Conservation (phyloP, 257 asterid genomes). For the Forsythia viridissima region DNA sequence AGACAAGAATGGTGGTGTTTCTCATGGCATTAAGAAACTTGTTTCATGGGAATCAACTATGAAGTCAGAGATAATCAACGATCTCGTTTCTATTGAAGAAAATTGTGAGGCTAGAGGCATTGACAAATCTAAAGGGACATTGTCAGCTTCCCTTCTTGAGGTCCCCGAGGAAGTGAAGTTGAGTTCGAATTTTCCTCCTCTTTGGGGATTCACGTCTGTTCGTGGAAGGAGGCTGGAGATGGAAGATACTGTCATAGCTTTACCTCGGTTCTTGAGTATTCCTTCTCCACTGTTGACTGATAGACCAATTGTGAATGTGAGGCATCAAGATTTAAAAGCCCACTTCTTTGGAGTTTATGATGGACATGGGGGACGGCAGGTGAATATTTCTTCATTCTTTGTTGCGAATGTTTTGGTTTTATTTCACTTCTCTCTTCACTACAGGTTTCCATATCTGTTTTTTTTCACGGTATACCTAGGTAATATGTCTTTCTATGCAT, state of each 20-base stretch:
- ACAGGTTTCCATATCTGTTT: neutral
- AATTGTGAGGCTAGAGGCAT: conserved; percentile 24
- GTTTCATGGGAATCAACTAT: conserved; percentile 37
- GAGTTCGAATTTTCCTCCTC: conserved; percentile 44
- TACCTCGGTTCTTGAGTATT: conserved; percentile 57
- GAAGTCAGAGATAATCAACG: conserved; percentile 39
- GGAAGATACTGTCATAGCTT: conserved; percentile 74
- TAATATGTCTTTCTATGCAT: conserved; percentile 14
- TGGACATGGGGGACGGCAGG: conserved; percentile 96
- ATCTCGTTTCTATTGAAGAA: conserved; percentile 27
- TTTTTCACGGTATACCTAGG: neutral
- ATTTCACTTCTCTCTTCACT: neutral
- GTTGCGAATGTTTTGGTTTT: neutral
- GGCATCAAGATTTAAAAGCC: conserved; percentile 42
- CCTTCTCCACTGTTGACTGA: conserved; percentile 64
- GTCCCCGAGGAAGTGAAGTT: conserved; percentile 45
- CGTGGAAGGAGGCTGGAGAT: conserved; percentile 79
- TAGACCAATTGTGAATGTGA: conserved; percentile 30
- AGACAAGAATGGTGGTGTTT: conserved; percentile 27
- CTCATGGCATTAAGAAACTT: conserved; percentile 33
- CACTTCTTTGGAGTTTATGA: conserved; percentile 87
- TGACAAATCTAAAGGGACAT: conserved; percentile 40
- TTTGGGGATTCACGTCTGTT: conserved; percentile 75
- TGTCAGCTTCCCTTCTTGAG: conserved; percentile 45
- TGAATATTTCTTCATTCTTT: conserved; percentile 18